Evolutionary conservation across 2,329 filamentous ascomycete species (phyloP), one percentile per base, ranked within the genome.

Genomic region (Botrytis fragariae): DNA sequence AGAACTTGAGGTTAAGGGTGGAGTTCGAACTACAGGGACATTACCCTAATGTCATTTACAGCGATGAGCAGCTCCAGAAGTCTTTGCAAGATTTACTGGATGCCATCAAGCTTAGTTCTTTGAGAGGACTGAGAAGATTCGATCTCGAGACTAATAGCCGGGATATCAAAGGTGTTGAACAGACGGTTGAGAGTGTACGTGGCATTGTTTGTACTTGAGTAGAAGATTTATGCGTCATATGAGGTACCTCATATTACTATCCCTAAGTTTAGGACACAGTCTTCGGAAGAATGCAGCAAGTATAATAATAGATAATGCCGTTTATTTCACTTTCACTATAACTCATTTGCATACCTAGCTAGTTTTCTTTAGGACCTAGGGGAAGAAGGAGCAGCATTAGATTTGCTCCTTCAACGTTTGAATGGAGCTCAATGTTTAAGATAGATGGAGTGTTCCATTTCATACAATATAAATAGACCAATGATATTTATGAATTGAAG

Each of bases 121-220:
- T 72, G n/a, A 65, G 39, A 35, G 70, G 70, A 29, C 48, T 71
- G 18, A n/a, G n/a, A 14, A 18, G 20, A 18, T 71, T 71, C 14
- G 18, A 42, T 64, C 39, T 71, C 16, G 60, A 64, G 60, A 71
- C 63, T 44, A 51, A 25, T 45, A 32, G 6, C 14, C 4, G 12
- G n/a, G 35, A 65, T 32, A 4, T 12, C 54, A 6, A 37, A 44
- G 35, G 32, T 25, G 3, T 64, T 44, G 60, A 35, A n/a, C 44
- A 57, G 16, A 44, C 20, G 20, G 35, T 44, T 12, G 37, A 65
- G 51, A 25, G 22, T 25, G 32, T 65, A 12, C 70, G 61, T 63
- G 70, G 20, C 37, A 20, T 37, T 22, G 5, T 72, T 14, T 72
- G 68, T 32, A n/a, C 29, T 48, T 48, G 12, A n/a, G 29, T 7